These are phyloP conservation scores for Rhodotorula glutinis DNA, from an alignment of 1,284 basidiomycete genomes.

Conservation along the genomic window DNA sequence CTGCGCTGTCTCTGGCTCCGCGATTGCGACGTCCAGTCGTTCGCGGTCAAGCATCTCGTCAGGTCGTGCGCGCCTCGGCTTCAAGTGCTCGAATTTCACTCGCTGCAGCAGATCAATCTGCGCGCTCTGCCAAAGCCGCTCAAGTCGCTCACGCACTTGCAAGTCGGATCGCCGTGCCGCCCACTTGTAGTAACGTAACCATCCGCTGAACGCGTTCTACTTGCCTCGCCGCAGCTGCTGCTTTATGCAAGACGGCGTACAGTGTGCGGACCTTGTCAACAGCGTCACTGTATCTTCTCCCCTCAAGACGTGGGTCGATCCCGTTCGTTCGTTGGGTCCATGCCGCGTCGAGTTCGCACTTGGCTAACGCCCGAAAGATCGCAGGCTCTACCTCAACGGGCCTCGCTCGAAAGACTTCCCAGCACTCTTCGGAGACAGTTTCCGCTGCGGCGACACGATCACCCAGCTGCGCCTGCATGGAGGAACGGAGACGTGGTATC, in stretches of 20 bases:
- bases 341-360: background rate
- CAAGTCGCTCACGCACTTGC: no score
- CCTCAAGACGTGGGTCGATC: background rate
- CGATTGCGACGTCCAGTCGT: background rate
- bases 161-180: no score
- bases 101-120: no score
- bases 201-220: no score
- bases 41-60: background rate
- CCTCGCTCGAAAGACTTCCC: background rate
- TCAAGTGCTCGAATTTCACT: no score
- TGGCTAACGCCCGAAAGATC: background rate
- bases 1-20: background rate
- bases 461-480: background rate
- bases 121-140: no score
- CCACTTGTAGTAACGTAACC: no score
- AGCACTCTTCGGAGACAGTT: background rate
- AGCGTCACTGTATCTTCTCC: background rate
- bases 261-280: background rate
- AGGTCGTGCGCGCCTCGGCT: no score
- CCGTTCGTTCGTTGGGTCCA: no score
- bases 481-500: no score
- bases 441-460: background rate
- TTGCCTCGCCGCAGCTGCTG: background rate
- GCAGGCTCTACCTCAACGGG: slow-evolving; percentile 4
- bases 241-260: background rate